Evolutionary conservation across 2,329 filamentous ascomycete species (phyloP).

Genomic region (Myriosclerotinia duriaeana): DNA sequence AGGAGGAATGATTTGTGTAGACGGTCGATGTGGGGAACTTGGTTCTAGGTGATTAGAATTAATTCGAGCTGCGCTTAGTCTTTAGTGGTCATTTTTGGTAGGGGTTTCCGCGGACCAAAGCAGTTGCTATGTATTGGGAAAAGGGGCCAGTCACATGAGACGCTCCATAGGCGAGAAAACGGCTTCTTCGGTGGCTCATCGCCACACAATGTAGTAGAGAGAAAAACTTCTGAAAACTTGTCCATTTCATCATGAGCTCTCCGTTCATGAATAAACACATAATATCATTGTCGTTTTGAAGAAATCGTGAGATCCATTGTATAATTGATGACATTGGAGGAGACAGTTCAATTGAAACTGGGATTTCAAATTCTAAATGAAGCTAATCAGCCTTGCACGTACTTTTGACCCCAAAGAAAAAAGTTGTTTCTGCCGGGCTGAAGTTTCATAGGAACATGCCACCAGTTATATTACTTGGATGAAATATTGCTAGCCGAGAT

Average conservation of each 20-base stretch:
- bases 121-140: too few species aligned
- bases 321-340: background rate
- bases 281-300: background rate
- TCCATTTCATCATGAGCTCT: background rate
- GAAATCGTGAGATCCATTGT: background rate
- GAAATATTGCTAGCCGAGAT: background rate
- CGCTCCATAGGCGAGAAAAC: background rate
- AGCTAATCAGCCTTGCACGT: background rate
- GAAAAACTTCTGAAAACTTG: background rate
- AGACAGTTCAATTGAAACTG: background rate
- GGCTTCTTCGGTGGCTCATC: too few species aligned
- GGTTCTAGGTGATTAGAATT: rapidly evolving
- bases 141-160: background rate
- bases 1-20: rapidly evolving
- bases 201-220: background rate
- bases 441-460: background rate
- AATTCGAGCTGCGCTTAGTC: background rate
- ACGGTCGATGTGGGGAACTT: background rate
- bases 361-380: background rate
- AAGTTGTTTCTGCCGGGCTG: background rate
- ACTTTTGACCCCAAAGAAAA: too few species aligned
- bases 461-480: background rate
- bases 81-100: too few species aligned
- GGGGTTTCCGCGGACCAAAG: too few species aligned
- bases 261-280: background rate